A percentile compares a stretch with the other conserved stretches of the same genome.
Evolutionary conservation across 208 protist genomes (phyloP).

Genomic region (Tetramitus jugosus): DNA sequence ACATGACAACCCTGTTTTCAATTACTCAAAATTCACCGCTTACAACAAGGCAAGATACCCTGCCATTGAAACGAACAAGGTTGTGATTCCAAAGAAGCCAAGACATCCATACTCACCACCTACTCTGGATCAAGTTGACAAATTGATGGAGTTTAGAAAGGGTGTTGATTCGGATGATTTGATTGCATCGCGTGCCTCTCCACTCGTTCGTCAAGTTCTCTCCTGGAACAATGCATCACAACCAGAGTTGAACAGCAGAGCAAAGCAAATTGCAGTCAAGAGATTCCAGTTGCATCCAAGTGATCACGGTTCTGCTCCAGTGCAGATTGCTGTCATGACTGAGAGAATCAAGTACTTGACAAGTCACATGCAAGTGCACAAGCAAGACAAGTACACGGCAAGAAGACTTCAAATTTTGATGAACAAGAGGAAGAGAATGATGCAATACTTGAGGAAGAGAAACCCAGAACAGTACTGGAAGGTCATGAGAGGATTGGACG

Average conservation of each 20-base stretch:
- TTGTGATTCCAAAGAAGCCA: neutral
- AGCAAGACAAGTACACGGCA: neutral
- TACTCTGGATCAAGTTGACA: neutral
- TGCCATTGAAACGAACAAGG: neutral
- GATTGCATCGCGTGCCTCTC: neutral
- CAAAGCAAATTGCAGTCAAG: neutral
- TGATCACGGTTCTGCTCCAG: neutral
- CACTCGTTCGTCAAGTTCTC: neutral
- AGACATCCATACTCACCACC: neutral
- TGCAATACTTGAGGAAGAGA: conserved; percentile 15
- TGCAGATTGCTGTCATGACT: conserved; percentile 10
- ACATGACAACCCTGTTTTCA: conserved; percentile 11
- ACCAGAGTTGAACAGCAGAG: neutral
- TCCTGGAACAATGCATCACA: neutral
- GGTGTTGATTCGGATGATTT: neutral
- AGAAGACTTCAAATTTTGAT: neutral
- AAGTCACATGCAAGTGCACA: neutral
- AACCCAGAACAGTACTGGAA: conserved; percentile 5
- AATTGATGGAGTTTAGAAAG: neutral
- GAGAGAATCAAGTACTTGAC: neutral
- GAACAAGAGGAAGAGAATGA: conserved; percentile 14
- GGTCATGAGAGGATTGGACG: neutral
- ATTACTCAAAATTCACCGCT: neutral
- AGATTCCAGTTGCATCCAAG: neutral
- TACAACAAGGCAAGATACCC: conserved; percentile 7